These are phyloP conservation scores for Blastocystis sp. DNA, from an alignment of 352 stramenopile genomes.

Conservation along the genomic window DNA sequence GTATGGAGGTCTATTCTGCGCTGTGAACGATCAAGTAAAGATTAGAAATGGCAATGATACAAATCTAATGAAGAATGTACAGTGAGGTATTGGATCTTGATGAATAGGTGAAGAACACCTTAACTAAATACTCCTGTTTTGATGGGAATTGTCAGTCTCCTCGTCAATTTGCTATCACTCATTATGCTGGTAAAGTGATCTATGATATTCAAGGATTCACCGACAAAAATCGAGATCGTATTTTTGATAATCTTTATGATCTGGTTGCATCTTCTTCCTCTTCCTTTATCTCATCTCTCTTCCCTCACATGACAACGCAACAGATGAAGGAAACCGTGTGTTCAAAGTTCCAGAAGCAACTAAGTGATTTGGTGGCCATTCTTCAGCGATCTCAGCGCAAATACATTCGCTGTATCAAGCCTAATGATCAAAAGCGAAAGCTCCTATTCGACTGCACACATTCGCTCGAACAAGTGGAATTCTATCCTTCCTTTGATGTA, in stretches of 20 bases:
- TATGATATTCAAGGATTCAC: slow-evolving; percentile 91
- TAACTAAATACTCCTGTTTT: slow-evolving; percentile 54
- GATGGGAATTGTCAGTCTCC: slow-evolving; percentile 30
- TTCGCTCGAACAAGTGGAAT: slow-evolving; percentile 87
- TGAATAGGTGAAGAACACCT: slow-evolving; percentile 5
- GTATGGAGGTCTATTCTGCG: slow-evolving; percentile 38
- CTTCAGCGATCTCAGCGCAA: slow-evolving; percentile 89
- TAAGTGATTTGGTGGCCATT: slow-evolving; percentile 85
- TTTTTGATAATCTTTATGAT: slow-evolving; percentile 85
- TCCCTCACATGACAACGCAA: slow-evolving; percentile 23
- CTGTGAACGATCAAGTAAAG: slow-evolving; percentile 34
- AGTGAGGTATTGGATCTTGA: not conserved
- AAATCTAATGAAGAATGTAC: slow-evolving; percentile 37
- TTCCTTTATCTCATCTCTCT: slow-evolving; percentile 69
- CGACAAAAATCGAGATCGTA: slow-evolving; percentile 90
- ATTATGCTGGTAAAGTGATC: slow-evolving; percentile 89
- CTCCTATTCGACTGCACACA: slow-evolving; percentile 83
- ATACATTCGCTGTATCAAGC: slow-evolving; percentile 97
- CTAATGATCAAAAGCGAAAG: slow-evolving; percentile 89
- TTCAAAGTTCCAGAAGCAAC: slow-evolving; percentile 86
- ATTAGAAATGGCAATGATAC: slow-evolving; percentile 38
- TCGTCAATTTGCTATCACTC: slow-evolving; percentile 86
- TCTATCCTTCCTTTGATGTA: not conserved
- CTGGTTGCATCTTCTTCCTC: slow-evolving; percentile 60
- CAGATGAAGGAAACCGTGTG: slow-evolving; percentile 71